Percentiles rank a stretch among this genome's conserved stretches.
These are phyloP conservation scores for Curvularia hawaiiensis DNA, from an alignment of 2,329 filamentous ascomycete genomes.

Conservation along the genomic window DNA sequence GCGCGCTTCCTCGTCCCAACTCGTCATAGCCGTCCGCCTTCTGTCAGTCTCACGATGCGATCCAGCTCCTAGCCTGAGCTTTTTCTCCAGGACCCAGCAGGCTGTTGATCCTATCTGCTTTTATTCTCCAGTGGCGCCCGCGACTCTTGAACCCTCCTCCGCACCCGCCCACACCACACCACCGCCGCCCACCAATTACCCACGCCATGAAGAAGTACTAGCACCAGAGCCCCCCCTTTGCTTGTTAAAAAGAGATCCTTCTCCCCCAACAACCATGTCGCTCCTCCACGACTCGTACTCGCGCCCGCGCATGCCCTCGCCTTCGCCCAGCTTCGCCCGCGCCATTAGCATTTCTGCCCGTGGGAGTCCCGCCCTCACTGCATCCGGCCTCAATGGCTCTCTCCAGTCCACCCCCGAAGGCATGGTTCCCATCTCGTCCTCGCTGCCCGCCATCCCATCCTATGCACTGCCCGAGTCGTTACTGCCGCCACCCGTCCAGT, in stretches of 20 bases:
- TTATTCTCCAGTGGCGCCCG: constrained; percentile 35
- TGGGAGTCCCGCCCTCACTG: constrained; percentile 47
- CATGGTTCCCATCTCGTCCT: constrained; percentile 60
- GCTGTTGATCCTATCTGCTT: constrained; percentile 36
- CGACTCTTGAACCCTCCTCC: constrained; percentile 26
- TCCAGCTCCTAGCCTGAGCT: constrained; percentile 31
- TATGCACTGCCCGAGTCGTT: constrained; percentile 78
- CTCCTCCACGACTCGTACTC: constrained; percentile 37
- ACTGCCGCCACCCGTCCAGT: constrained; percentile 50
- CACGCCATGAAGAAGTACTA: constrained; percentile 39
- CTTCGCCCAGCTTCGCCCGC: constrained; percentile 38
- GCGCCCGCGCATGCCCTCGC: constrained; percentile 42
- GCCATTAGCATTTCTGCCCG: constrained; percentile 47
- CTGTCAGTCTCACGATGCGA: constrained; percentile 39
- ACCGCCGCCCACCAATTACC: constrained; percentile 11
- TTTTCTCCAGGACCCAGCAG: constrained; percentile 29
- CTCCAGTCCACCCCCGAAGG: constrained; percentile 71
- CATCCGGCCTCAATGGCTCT: constrained; percentile 60
- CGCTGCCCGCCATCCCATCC: constrained; percentile 50
- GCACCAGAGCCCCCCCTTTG: constrained; percentile 3
- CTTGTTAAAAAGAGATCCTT: constrained; percentile 1
- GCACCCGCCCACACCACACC: background rate
- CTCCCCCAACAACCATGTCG: constrained; percentile 28
- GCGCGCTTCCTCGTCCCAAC: constrained; percentile 38
- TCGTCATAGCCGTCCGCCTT: constrained; percentile 29